phyloP scores from a whole-genome alignment of 495 filamentous ascomycete species.

The Neurospora sublineolata region DNA sequence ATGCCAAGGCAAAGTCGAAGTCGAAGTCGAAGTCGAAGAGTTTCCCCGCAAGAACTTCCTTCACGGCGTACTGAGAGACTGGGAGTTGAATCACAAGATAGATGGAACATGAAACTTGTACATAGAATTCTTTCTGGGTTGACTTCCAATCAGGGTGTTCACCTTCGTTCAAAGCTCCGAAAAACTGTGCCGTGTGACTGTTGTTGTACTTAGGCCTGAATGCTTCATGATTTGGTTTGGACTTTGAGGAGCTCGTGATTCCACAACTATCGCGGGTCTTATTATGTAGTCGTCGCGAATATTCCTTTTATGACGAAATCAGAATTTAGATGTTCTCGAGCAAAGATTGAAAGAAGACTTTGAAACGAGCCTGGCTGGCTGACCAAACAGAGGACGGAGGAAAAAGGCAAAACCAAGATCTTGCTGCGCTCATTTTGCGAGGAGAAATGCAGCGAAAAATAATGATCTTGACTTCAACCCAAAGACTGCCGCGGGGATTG shows the following conservation, averaged over 20 bases:
- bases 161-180: background rate
- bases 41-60: slow-evolving; percentile 78
- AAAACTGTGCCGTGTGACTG: background rate
- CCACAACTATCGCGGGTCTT: background rate
- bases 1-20: background rate
- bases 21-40: slow-evolving; percentile 26
- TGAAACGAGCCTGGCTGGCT: background rate
- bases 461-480: rapidly evolving
- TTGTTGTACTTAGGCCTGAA: background rate
- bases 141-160: background rate
- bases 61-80: slow-evolving; percentile 86
- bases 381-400: background rate
- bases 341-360: background rate
- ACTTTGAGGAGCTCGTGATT: background rate
- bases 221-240: background rate
- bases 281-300: background rate
- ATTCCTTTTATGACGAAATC: background rate
- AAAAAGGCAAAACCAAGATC: background rate
- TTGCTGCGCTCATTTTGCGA: background rate
- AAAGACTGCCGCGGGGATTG: background rate
- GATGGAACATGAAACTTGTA: background rate
- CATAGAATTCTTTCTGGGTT: background rate
- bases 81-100: slow-evolving; percentile 57
- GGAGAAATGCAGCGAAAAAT: background rate
- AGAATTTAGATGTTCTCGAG: background rate